Base-by-base conservation (phyloP, 371 early-diverging fungal species). In the Circinella minor region DNA sequence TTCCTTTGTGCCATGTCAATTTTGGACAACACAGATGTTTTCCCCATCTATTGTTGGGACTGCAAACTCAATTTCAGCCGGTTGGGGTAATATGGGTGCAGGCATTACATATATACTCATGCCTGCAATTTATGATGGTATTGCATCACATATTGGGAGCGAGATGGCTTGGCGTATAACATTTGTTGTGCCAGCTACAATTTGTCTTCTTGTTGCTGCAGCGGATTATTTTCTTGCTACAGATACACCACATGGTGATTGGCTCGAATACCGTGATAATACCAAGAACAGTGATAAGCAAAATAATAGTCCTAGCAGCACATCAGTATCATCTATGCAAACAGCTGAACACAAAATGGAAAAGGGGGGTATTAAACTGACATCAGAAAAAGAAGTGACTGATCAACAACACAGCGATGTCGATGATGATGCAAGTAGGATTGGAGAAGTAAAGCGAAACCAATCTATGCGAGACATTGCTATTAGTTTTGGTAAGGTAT, bases 61-160 rank as follows among this genome's bases (percentile, higher is more conserved):
- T 37, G 91, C 90, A 47, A 90, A 90, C 73, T 89, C 90, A 11
- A 62, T 89, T 55, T 82, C 82, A 9, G 91, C 82, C 39, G 91
- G 91, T 10, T 89, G 89, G 84, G 90, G 90, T 36, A 90, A 90
- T 69, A 87, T 88, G 85, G 90, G 90, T 38, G 90, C 80, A 37
- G 90, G 90, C 14, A 71, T 86, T 14, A 84, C 89, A 18, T 86
- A 81, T 69, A 74, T 89, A 39, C 13, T 89, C 61, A 84, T 89
- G 74, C 88, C 89, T 11, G 78, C 81, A 34, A 70, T 89, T 20
- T 83, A 75, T 68, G 72, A 76, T 49, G 74, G 70, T 51, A 72
- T 89, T 63, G 67, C 65, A 36, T 46, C 51, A 6, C 51, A 54
- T 27, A 54, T 70, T 7, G 65, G 75, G 18, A 70, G 48, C 3